Conservation (phyloP, 2,329 filamentous ascomycete genomes). For the Hypoxylon sp. region DNA sequence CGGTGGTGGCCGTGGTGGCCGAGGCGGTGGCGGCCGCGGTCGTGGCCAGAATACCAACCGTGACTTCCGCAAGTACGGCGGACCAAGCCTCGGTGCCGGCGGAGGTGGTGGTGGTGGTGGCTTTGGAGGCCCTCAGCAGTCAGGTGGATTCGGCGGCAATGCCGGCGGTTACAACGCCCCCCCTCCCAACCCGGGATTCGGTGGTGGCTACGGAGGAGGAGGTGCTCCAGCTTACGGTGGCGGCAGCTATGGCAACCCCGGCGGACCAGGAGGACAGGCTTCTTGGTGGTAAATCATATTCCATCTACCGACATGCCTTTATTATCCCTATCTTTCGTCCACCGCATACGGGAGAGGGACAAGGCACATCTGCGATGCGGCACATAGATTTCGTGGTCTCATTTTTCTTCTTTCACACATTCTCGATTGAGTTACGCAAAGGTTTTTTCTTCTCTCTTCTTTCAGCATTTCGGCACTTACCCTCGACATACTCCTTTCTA, state of each 20-base stretch:
- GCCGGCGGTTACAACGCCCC: constrained; percentile 55
- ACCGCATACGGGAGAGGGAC: constrained; percentile 30
- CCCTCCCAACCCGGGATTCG: constrained; percentile 38
- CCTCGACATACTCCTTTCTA: constrained; percentile 45
- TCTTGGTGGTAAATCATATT: constrained; percentile 70
- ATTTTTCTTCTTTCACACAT: constrained; percentile 33
- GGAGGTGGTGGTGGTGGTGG: constrained; percentile 52
- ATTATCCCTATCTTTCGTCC: constrained; percentile 29
- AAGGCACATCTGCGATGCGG: constrained; percentile 40
- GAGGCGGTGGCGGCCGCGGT: constrained; percentile 75
- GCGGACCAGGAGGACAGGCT: constrained; percentile 68
- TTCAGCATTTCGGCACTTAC: constrained; percentile 39
- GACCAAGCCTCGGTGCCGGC: constrained; percentile 55
- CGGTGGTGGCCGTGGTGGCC: constrained; percentile 67
- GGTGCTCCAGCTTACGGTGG: constrained; percentile 49
- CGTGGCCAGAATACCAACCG: constrained; percentile 77
- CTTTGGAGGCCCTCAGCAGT: constrained; percentile 51
- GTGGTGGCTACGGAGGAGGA: constrained; percentile 46
- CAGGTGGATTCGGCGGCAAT: constrained; percentile 56
- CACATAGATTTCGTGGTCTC: constrained; percentile 36
- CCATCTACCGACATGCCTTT: constrained; percentile 32
- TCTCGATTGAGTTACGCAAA: constrained; percentile 30
- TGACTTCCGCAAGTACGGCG: constrained; percentile 86
- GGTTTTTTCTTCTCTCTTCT: constrained; percentile 40
- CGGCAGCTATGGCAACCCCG: constrained; percentile 75